Conservation (phyloP, 2,329 filamentous ascomycete species). For the Trichoderma guizhouense region DNA sequence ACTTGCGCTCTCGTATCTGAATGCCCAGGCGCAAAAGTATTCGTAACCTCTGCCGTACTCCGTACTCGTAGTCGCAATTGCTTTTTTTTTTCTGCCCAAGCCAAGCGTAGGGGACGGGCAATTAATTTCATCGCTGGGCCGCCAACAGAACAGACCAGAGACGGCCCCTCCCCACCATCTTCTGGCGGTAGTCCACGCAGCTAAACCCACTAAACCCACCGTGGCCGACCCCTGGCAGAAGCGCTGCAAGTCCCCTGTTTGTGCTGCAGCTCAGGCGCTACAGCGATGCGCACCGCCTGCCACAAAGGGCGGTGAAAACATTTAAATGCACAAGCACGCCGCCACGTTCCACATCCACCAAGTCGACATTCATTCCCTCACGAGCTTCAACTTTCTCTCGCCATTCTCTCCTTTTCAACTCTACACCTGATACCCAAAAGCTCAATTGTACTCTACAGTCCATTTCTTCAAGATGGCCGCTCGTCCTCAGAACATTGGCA, state of each 20-base stretch:
- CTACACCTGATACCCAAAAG: not conserved
- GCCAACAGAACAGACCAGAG: not conserved
- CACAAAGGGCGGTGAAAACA: conserved; percentile 24
- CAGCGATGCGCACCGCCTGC: conserved; percentile 16
- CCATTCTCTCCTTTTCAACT: conserved; percentile 3
- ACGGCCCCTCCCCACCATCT: not conserved
- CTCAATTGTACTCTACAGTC: not conserved
- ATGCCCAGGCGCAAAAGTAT: not conserved
- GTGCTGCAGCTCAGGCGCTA: not conserved
- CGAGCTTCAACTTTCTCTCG: conserved; percentile 17
- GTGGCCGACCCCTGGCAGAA: conserved; percentile 9
- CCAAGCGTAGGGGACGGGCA: no score
- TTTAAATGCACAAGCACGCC: conserved; percentile 12
- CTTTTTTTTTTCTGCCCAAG: not conserved
- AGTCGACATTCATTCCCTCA: not conserved
- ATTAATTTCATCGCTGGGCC: not conserved
- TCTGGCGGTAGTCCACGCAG: not conserved
- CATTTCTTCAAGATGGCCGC: conserved; percentile 57
- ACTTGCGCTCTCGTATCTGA: not conserved
- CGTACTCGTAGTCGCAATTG: conserved; percentile 16
- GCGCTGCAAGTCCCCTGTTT: not conserved
- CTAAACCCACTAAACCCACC: not conserved
- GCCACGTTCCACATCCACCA: not conserved
- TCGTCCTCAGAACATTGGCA: conserved; percentile 83
- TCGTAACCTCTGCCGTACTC: not conserved